Conservation (phyloP, 2,329 filamentous ascomycete species). For the Penicillium sp. region DNA sequence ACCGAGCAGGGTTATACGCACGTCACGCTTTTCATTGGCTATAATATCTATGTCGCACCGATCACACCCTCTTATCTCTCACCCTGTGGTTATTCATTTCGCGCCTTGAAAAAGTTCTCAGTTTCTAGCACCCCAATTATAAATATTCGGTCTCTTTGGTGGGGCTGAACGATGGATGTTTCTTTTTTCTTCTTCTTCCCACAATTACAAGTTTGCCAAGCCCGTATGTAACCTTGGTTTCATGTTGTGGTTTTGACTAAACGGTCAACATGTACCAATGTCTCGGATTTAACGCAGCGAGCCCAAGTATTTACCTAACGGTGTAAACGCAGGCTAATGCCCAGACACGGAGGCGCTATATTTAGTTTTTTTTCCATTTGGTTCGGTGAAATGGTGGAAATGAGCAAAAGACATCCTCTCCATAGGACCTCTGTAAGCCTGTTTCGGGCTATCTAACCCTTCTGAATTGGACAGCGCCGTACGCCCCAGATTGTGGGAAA, state of each 20-base stretch:
- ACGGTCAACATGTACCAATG: neutral
- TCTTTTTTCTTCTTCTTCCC: neutral
- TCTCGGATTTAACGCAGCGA: neutral
- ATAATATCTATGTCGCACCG: neutral
- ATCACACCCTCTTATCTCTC: neutral
- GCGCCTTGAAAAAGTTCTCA: neutral
- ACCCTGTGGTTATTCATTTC: neutral
- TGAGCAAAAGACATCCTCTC: neutral
- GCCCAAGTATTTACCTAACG: neutral
- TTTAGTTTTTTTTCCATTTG: neutral
- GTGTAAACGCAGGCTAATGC: neutral
- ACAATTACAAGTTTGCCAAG: neutral
- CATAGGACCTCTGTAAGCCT: neutral
- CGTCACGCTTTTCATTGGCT: neutral
- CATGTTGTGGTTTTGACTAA: neutral
- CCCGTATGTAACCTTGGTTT: neutral
- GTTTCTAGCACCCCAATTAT: neutral
- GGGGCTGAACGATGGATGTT: neutral
- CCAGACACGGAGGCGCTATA: neutral
- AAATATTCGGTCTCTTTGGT: neutral
- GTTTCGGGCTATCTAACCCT: neutral
- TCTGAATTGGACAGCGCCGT: neutral
- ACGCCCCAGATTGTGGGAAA: neutral
- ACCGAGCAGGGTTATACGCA: neutral
- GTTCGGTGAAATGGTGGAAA: neutral